phyloP scores from a whole-genome alignment of 2,329 filamentous ascomycete genomes.

The Aureobasidium vineae region DNA sequence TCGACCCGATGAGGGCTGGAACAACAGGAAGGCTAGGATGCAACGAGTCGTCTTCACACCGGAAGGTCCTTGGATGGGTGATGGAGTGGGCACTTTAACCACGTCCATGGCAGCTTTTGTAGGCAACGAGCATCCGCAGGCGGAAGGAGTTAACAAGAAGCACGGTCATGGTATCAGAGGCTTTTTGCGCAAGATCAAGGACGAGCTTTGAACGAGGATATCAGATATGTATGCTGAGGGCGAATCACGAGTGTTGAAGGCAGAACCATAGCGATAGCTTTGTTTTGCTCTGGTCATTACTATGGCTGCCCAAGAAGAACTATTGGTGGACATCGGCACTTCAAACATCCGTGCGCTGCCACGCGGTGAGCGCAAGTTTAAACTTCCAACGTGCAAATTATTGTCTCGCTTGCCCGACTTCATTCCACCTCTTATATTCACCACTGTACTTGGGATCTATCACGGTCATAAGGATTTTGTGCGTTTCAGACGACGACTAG shows the following conservation, averaged over 20 bases:
- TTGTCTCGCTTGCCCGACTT: neutral
- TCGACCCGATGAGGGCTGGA: slow-evolving; percentile 45
- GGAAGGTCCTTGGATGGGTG: slow-evolving; percentile 46
- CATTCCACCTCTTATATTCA: neutral
- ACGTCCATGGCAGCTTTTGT: slow-evolving; percentile 11
- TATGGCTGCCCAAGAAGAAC: neutral
- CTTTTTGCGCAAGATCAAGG: slow-evolving; percentile 27
- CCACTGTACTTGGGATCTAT: neutral
- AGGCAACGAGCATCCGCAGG: slow-evolving; percentile 4
- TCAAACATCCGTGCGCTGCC: neutral
- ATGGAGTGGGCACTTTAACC: slow-evolving; percentile 40
- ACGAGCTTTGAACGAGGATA: slow-evolving; percentile 18
- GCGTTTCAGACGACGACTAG: neutral
- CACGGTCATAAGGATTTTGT: neutral
- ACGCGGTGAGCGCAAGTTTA: neutral
- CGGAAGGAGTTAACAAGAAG: slow-evolving; percentile 16
- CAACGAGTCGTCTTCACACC: slow-evolving; percentile 43
- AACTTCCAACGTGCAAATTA: neutral
- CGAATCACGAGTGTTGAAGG: neutral
- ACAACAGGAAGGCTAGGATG: slow-evolving; percentile 46
- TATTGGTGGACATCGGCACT: neutral
- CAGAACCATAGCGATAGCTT: neutral
- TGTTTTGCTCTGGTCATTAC: neutral
- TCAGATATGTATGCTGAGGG: neutral
- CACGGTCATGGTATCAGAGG: slow-evolving; percentile 25